Conservation (phyloP, 2,329 filamentous ascomycete species). For the Diaporthe sp. region DNA sequence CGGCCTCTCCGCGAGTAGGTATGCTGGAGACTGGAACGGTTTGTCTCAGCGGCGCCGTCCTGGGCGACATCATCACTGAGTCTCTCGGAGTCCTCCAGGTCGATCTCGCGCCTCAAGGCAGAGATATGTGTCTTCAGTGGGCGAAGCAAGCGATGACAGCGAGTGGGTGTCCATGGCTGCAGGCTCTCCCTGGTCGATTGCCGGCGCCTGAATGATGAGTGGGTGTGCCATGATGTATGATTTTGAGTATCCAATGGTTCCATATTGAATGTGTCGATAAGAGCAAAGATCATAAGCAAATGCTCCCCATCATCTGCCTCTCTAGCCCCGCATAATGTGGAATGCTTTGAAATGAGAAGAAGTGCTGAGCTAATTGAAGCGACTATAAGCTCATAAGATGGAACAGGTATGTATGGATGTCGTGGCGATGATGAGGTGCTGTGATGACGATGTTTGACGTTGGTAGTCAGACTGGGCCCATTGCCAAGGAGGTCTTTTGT, state of each 20-base stretch:
- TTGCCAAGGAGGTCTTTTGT: neutral
- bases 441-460: neutral
- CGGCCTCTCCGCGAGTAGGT: constrained; percentile 42
- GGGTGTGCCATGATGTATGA: constrained; percentile 3
- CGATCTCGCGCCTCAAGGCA: constrained; percentile 53
- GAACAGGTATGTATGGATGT: neutral
- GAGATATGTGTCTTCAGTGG: constrained; percentile 60
- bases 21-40: constrained; percentile 25
- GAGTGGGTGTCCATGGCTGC: constrained; percentile 61
- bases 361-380: neutral
- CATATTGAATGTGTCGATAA: constrained; percentile 33
- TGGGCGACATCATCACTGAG: constrained; percentile 12
- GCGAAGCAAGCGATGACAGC: constrained; percentile 62
- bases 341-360: neutral
- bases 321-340: neutral
- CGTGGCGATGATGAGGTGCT: neutral
- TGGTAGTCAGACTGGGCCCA: neutral
- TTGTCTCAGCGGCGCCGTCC: neutral
- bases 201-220: neutral
- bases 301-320: constrained; percentile 6
- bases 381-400: neutral
- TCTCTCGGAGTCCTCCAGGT: constrained; percentile 38
- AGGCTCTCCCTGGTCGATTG: constrained; percentile 18
- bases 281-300: constrained; percentile 22
- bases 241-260: constrained; percentile 11